Percentiles rank a stretch among this genome's conserved stretches.
phyloP scores from a whole-genome alignment of 2,329 filamentous ascomycete species.

The Fusarium sp. region DNA sequence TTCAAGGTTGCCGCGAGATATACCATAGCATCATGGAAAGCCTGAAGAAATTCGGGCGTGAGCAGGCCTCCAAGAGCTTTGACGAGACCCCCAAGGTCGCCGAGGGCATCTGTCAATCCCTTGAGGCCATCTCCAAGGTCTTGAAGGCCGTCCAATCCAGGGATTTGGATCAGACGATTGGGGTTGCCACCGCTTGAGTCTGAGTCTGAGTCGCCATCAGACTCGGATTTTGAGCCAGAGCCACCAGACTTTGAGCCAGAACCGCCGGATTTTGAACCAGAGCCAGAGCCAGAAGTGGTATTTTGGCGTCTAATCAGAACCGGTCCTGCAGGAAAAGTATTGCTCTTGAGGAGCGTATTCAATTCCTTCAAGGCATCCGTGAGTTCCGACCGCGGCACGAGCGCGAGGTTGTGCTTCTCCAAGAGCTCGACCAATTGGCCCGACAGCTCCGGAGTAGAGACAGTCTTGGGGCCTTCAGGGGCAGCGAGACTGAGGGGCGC shows the following conservation, averaged over 20 bases:
- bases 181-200: constrained; percentile 3
- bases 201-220: background rate
- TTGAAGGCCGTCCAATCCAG: constrained; percentile 38
- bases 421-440: constrained; percentile 57
- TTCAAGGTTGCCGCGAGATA: constrained; percentile 56
- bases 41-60: constrained; percentile 57
- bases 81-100: constrained; percentile 44
- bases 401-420: constrained; percentile 59
- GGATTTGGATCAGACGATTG: constrained; percentile 11
- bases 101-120: constrained; percentile 44
- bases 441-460: constrained; percentile 50
- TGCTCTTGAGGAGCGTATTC: constrained; percentile 56
- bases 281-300: constrained; percentile 4
- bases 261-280: constrained; percentile 1
- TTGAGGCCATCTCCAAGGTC: constrained; percentile 39
- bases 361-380: constrained; percentile 61
- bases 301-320: constrained; percentile 36
- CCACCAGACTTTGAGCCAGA: constrained; percentile 4
- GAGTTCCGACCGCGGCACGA: constrained; percentile 61
- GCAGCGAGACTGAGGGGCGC: constrained; percentile 53
- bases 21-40: constrained; percentile 58
- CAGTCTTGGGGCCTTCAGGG: constrained; percentile 38
- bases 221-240: constrained; percentile 2
- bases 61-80: constrained; percentile 52
- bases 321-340: constrained; percentile 11